Conservation (phyloP, 2,329 filamentous ascomycete genomes). For the Aspergillus neoniger region DNA sequence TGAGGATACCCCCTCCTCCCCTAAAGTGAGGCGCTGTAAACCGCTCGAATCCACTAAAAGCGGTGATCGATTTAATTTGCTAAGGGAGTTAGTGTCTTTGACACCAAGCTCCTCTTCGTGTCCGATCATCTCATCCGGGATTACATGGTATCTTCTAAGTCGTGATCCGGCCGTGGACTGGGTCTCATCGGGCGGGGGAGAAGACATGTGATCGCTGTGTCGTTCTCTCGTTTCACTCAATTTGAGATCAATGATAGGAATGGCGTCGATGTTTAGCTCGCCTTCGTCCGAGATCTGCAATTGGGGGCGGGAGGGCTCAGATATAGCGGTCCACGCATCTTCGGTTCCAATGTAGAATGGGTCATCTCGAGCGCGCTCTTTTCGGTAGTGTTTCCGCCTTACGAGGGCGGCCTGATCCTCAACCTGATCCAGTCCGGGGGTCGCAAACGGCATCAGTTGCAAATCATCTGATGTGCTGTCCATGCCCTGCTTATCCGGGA, state of each 20-base stretch:
- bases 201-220: slow-evolving; percentile 5
- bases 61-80: slow-evolving; percentile 62
- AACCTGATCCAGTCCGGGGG: slow-evolving; percentile 15
- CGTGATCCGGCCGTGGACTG: slow-evolving; percentile 41
- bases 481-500: slow-evolving; percentile 22
- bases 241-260: slow-evolving; percentile 92
- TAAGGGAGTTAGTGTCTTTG: slow-evolving; percentile 32
- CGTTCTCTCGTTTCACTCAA: slow-evolving; percentile 59
- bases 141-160: slow-evolving; percentile 66
- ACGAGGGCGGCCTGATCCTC: slow-evolving; percentile 75
- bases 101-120: slow-evolving; percentile 41
- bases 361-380: slow-evolving; percentile 84
- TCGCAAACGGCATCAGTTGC: slow-evolving; percentile 39
- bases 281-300: slow-evolving; percentile 71
- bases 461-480: slow-evolving; percentile 24
- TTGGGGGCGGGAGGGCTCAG: slow-evolving; percentile 78
- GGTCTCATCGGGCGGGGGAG: slow-evolving; percentile 24
- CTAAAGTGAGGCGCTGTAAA: slow-evolving; percentile 71
- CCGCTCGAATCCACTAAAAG: slow-evolving; percentile 86
- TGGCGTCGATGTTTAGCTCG: slow-evolving; percentile 86
- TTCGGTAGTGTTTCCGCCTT: slow-evolving; percentile 71
- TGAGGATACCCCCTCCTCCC: slow-evolving; percentile 42
- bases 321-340: slow-evolving; percentile 59
- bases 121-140: slow-evolving; percentile 71
- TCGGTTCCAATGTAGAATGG: slow-evolving; percentile 82